Percentiles rank a stretch among this genome's conserved stretches.
phyloP scores from a whole-genome alignment of 495 filamentous ascomycete genomes.

The Aspergillus saccharolyticus region DNA sequence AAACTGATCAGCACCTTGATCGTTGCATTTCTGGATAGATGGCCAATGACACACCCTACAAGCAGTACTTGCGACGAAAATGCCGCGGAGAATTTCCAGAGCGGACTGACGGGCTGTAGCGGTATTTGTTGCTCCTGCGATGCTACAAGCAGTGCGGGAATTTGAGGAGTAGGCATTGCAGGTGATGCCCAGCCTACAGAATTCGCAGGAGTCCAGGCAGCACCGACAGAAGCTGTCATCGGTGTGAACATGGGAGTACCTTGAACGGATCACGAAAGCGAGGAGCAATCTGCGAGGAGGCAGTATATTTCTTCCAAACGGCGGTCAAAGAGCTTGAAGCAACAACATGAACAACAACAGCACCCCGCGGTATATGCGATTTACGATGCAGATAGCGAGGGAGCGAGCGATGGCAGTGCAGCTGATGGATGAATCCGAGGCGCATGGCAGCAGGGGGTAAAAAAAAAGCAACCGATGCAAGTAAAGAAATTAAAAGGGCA shows the following conservation, averaged over 20 bases:
- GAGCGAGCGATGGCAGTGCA: neutral
- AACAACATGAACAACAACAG: neutral
- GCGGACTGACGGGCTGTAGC: neutral
- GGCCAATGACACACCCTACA: constrained; percentile 18
- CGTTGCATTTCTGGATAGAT: neutral
- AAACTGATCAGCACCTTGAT: neutral
- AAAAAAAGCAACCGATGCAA: neutral
- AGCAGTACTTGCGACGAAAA: constrained; percentile 22
- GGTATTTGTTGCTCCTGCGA: constrained; percentile 2
- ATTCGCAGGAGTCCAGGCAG: neutral
- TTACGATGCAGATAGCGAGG: neutral
- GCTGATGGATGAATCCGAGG: neutral
- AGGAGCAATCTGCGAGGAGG: neutral
- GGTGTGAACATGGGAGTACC: neutral
- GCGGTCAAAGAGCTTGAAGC: neutral
- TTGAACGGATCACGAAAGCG: neutral
- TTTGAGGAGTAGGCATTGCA: constrained; percentile 7
- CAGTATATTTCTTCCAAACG: neutral
- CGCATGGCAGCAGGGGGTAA: neutral
- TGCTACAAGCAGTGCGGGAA: neutral
- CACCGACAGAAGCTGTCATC: neutral
- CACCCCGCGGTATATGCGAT: neutral
- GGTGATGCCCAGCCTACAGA: neutral
- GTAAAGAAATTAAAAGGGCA: neutral
- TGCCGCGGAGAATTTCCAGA: constrained; percentile 16